Conservation (phyloP, 2,329 filamentous ascomycete genomes). For the Dendryphion nanum region DNA sequence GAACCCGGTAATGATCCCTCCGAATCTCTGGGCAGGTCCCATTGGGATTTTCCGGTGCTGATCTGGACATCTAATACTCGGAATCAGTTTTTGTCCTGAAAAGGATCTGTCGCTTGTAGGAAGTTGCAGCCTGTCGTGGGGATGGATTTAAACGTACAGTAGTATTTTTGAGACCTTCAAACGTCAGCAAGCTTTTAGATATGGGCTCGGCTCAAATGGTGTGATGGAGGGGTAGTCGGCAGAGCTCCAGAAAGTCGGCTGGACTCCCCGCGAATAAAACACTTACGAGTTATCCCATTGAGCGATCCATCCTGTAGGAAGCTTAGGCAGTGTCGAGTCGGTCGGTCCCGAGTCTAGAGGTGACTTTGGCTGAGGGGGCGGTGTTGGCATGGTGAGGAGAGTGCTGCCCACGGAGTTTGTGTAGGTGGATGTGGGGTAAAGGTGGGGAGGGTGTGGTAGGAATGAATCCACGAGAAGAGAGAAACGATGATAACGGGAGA, state of each 20-base stretch:
- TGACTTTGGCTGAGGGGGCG: conserved; percentile 34
- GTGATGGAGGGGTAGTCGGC: conserved; percentile 13
- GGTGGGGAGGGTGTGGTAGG: too few relatives aligned
- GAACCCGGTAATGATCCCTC: conserved; percentile 57
- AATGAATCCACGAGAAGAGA: too few relatives aligned
- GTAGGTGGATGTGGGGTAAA: too few relatives aligned
- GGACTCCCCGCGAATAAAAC: conserved; percentile 2
- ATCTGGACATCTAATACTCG: conserved; percentile 58
- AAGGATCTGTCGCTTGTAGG: too few relatives aligned
- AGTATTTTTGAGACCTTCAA: conserved; percentile 39
- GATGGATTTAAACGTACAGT: conserved; percentile 30
- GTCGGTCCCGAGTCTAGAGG: conserved; percentile 41
- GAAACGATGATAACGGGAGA: too few relatives aligned
- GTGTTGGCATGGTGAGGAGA: conserved; percentile 32
- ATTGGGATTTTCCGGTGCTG: conserved; percentile 69
- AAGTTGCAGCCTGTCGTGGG: too few relatives aligned
- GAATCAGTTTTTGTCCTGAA: conserved; percentile 6
- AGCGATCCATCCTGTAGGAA: conserved; percentile 41
- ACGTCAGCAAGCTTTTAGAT: conserved; percentile 23
- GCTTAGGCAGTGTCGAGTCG: conserved; percentile 36
- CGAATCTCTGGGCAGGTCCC: conserved; percentile 59
- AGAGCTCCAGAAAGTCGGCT: conserved; percentile 1
- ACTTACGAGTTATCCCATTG: conserved; percentile 41
- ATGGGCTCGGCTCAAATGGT: conserved; percentile 15
- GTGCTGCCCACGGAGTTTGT: too few relatives aligned